Base-by-base conservation (phyloP, 176 grass and related monocot species). In the Carex cristatella region DNA sequence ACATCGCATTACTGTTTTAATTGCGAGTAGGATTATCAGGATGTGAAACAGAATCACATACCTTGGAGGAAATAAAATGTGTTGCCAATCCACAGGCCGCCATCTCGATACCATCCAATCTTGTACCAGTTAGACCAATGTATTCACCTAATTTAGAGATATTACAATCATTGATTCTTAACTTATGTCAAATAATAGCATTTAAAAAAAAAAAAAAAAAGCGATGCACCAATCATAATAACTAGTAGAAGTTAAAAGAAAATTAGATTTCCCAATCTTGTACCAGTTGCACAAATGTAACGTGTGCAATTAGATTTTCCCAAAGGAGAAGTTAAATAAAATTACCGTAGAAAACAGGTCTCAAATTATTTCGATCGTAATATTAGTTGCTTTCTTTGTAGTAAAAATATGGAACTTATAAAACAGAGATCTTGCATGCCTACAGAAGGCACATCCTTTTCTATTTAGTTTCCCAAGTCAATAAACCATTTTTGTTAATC, bases 61-160 rank as follows among this genome's bases (percentile, higher is more conserved):
- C 65, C 32, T 69, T 69, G 31, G 65, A 69, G 12, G 65, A 69
- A 69, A 69, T 33, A 69, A 69, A 69, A 69, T 69, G 65, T 69
- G 65, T 69, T 69, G 65, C 33, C 15, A 69, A 69, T 30, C 65
- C 32, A 38, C 65, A 69, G 38, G 65, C 65, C 7, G 16, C 65
- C 65, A 69, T 69, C 32, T 69, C 65, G 14, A 33, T 13, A 33
- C 13, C 65, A 69, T 69, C 65, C 31, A 69, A 69, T 69, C 65
- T 37, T 38, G 65, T 40, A 38, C 12, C 33, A 15, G 65, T 69
- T 40, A 69, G 33, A 33, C 65, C 65, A 69, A 69, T 13, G 65
- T 38, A 69, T 14, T 69, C 65, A 4, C 32, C 65, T 69, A 16
- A 69, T 69, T 37, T 69, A 69, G 15, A 69, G 28, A 69, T 6